A percentile compares a stretch with the other conserved stretches of the same genome.
Conservation (phyloP, 139 green algal species). For the Chlamydomonas sp. region DNA sequence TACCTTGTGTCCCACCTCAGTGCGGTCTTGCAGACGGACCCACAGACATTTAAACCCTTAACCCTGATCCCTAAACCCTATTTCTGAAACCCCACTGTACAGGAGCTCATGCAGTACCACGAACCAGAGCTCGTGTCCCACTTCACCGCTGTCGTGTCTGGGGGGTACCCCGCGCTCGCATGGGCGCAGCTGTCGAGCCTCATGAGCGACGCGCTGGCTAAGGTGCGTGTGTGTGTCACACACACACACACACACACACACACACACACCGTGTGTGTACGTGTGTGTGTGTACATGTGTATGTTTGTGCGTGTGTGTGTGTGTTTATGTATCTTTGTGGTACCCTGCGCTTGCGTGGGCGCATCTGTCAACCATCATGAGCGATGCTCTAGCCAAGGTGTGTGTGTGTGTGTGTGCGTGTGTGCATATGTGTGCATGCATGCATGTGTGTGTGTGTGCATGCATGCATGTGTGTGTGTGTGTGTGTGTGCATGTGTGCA, state of each 20-base stretch:
- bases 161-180: neutral
- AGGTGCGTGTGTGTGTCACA: no score
- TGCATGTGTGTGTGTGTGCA: neutral
- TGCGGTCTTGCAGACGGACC: neutral
- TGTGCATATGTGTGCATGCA: neutral
- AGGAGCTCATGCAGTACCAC: constrained; percentile 13
- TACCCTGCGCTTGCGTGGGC: no score
- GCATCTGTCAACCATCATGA: no score
- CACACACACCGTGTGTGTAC: no score
- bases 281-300: no score
- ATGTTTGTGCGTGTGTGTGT: no score
- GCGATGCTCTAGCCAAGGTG: no score
- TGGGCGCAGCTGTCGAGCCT: neutral
- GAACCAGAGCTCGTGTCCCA: neutral
- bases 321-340: no score
- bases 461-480: neutral
- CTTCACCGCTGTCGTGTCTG: neutral
- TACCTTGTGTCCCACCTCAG: neutral
- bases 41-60: neutral
- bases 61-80: neutral
- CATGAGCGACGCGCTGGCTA: constrained; percentile 7
- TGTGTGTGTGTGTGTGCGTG: constrained; percentile 39
- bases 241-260: no score
- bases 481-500: no score
- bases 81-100: no score